Evolutionary conservation across 208 protist species (phyloP).

Genomic region (Trypanosoma boissoni): DNA sequence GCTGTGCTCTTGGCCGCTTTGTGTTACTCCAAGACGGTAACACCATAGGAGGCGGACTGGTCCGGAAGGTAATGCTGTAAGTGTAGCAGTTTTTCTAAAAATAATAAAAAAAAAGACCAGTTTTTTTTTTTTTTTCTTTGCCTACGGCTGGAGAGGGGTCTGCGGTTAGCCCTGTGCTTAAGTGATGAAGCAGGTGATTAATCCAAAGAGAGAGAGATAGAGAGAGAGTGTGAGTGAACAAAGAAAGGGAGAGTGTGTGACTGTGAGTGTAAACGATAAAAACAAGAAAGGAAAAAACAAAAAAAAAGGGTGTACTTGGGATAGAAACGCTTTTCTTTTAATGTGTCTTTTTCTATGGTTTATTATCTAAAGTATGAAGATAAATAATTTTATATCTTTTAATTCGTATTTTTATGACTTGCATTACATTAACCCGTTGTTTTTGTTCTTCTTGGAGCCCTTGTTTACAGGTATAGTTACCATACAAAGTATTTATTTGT

Average conservation of each 20-base stretch:
- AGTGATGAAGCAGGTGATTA: no score
- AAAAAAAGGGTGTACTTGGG: background rate
- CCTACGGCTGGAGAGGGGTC: no score
- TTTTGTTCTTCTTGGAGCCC: background rate
- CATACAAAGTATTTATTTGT: no score
- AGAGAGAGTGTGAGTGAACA: background rate
- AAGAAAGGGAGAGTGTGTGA: background rate
- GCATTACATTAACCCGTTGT: no score
- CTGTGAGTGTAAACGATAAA: background rate
- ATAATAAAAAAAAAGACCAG: background rate
- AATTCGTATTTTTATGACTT: no score
- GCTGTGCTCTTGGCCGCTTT: conserved; percentile 74
- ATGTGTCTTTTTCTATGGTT: background rate
- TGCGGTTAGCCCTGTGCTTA: no score
- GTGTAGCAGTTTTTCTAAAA: background rate
- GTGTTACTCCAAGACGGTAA: conserved; percentile 81
- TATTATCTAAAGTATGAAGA: no score
- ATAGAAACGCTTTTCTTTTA: background rate
- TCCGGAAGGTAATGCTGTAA: conserved; percentile 48
- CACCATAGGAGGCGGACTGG: conserved; percentile 70
- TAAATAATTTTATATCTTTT: no score
- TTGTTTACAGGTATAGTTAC: background rate
- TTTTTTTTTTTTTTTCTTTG: conserved; percentile 20
- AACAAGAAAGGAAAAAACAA: conserved; percentile 3
- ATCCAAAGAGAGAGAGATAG: background rate